Conservation (phyloP, 805 yeast genomes). For the Monosporozyma aquatica region DNA sequence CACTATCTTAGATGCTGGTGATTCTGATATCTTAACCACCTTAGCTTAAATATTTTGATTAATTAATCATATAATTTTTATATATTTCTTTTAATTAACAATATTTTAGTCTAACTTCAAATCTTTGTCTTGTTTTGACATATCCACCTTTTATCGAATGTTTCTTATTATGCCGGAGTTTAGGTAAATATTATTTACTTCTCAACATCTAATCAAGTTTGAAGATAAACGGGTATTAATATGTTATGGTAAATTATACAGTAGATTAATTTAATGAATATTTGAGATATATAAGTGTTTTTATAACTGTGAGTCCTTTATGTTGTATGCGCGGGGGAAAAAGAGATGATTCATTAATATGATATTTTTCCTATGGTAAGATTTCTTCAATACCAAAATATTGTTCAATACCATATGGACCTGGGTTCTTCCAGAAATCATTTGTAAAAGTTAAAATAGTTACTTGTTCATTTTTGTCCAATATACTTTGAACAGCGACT, state of each 20-base stretch:
- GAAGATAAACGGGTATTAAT: too few relatives aligned
- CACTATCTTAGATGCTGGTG: constrained; percentile 97
- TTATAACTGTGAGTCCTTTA: neutral
- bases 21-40: constrained; percentile 91
- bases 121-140: neutral
- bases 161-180: too few relatives aligned
- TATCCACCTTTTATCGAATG: too few relatives aligned
- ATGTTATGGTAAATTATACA: neutral
- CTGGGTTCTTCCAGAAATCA: constrained; percentile 83
- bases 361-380: constrained; percentile 12
- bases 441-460: constrained; percentile 73
- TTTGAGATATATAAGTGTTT: neutral
- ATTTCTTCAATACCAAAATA: constrained; percentile 58
- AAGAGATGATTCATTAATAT: too few relatives aligned
- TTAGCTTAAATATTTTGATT: constrained; percentile 28
- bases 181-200: too few relatives aligned
- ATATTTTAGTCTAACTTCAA: neutral
- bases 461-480: constrained; percentile 49
- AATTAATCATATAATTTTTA: constrained; percentile 1
- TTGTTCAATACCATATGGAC: constrained; percentile 78
- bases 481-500: constrained; percentile 55
- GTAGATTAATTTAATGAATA: neutral
- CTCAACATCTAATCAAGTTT: too few relatives aligned
- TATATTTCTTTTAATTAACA: constrained; percentile 1
- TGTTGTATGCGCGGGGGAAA: neutral